phyloP scores from a whole-genome alignment of 1,284 basidiomycete species.

The Pseudozyma pruni region DNA sequence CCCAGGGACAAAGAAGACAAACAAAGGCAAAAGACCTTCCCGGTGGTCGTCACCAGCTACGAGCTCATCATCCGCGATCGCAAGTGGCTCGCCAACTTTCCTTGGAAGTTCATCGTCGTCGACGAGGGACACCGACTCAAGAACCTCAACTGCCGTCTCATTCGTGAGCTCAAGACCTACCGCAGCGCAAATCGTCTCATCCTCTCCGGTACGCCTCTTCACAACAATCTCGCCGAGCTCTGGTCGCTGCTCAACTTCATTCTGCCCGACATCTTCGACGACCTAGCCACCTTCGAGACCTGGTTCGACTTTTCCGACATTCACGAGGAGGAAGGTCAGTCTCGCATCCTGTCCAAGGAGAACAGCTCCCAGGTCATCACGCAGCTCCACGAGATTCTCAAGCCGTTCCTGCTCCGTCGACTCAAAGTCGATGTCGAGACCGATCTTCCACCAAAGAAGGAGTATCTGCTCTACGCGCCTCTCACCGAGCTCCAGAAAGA shows the following conservation, averaged over 20 bases:
- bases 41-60: constrained; percentile 86
- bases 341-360: constrained; percentile 70
- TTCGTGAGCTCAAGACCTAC: constrained; percentile 90
- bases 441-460: constrained; percentile 64
- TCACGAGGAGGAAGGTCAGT: constrained; percentile 38
- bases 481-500: constrained; percentile 83
- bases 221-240: constrained; percentile 93
- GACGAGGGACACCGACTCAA: constrained; percentile 95
- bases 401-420: constrained; percentile 64
- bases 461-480: constrained; percentile 86
- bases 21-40: constrained; percentile 47
- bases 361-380: constrained; percentile 72
- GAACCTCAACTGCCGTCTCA: constrained; percentile 88
- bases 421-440: constrained; percentile 63
- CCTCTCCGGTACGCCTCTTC: constrained; percentile 90
- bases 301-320: constrained; percentile 71
- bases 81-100: constrained; percentile 44
- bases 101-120: constrained; percentile 85
- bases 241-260: constrained; percentile 93
- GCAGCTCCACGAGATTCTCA: constrained; percentile 64
- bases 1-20: constrained; percentile 34
- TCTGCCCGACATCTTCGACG: constrained; percentile 78
- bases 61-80: constrained; percentile 81
- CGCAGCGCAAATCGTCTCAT: constrained; percentile 87
- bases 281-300: constrained; percentile 87